Percentiles rank a stretch among this genome's conserved stretches.
These are phyloP conservation scores for Daldinia bambusicola DNA, from an alignment of 495 filamentous ascomycete species.

Conservation along the genomic window DNA sequence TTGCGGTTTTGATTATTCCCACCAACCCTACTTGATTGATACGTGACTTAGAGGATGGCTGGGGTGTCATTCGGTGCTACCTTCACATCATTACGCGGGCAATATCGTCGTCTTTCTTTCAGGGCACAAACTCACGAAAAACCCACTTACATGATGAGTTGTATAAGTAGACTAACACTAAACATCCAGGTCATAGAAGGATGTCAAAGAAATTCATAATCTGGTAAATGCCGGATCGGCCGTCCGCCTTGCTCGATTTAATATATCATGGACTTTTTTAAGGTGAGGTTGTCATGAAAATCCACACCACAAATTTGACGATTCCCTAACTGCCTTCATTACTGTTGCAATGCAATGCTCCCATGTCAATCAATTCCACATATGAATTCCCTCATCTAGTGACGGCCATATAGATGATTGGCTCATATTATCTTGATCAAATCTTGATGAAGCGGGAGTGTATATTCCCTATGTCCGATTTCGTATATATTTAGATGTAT, in stretches of 20 bases:
- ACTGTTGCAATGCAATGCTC: background rate
- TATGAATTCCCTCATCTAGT: conserved; percentile 1
- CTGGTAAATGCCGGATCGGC: conserved; percentile 13
- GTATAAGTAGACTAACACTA: conserved; percentile 5
- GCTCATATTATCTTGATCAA: background rate
- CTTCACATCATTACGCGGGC: conserved; percentile 34
- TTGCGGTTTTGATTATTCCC: conserved; percentile 40
- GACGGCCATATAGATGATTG: background rate
- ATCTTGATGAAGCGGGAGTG: background rate
- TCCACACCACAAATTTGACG: conserved; percentile 7
- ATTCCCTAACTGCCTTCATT: conserved; percentile 8
- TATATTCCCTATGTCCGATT: no score
- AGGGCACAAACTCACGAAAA: background rate
- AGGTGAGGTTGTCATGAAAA: background rate
- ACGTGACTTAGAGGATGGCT: conserved; percentile 37
- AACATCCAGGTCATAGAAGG: background rate
- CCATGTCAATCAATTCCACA: conserved; percentile 6
- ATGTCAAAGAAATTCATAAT: background rate
- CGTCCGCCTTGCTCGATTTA: conserved; percentile 11
- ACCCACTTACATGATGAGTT: background rate
- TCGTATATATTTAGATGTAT: background rate
- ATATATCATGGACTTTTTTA: conserved; percentile 8
- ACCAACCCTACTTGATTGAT: conserved; percentile 36
- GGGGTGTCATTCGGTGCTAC: conserved; percentile 40
- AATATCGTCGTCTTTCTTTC: conserved; percentile 11